Evolutionary conservation across 495 filamentous ascomycete genomes (phyloP), one percentile per base, ranked within the genome.

Genomic region (Podospora pseudopauciseta): DNA sequence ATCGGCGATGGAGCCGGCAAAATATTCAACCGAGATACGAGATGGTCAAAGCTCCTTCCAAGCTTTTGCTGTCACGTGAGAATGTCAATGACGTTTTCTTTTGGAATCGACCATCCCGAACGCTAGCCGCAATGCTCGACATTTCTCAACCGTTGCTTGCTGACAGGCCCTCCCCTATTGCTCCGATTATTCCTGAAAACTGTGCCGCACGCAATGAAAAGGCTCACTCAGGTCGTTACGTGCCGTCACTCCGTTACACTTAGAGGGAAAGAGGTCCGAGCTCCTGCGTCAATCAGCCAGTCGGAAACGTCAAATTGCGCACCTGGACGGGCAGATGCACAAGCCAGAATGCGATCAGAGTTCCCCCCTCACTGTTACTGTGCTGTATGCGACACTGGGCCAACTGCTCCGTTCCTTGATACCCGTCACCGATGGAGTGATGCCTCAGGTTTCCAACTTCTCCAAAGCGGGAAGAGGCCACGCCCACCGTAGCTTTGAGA

Each of bases 361-460:
- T 60, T 49, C 55, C 66, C 58, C 4, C 58, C 20, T 30, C 19
- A 5, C 26, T 23, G 23, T 23, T 23, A 23, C 23, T 23, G 23
- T 23, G 23, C 23, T 23, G 1, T 23, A 23, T 23, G 23, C 23
- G 1, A 23, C 23, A 23, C 23, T 23, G 18, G 23, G 23, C 56
- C 28, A 49, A 18, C 65, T 20, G 19, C 26, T 57, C 58, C 34
- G 34, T 39, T 11, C 11, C 11, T 39, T 39, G 34, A 39, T 39
- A 6, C 34, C 34, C 34, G 34, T 49, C 5, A 49, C 39, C 39
- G 5, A 49, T 23, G 9, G 6, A 49, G 39, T 49, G 66, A 26
- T 69, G 67, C 71, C 71, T 73, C 13, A 70, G 66, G 66, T 68
- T 57, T n/a, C 26, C 39, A 60, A 68, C 67, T 67, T 59, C 62